Base-by-base conservation (phyloP, 1,284 basidiomycete species). In the Cystobasidium sp. region DNA sequence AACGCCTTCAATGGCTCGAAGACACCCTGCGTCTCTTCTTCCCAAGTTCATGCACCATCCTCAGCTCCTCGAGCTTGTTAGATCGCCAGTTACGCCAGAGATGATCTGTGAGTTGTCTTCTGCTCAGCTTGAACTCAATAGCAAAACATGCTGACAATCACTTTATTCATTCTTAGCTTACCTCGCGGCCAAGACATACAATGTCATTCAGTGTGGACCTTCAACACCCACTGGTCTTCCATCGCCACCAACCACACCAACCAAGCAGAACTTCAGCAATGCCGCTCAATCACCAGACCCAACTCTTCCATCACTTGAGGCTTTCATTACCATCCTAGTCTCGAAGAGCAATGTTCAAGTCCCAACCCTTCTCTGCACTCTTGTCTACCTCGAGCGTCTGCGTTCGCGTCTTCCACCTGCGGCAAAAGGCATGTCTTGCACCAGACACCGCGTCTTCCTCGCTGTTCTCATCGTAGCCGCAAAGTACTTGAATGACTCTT, bases 381-480 rank as follows among this genome's bases (percentile, higher is more conserved):
- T 98, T 81, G 87, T 98, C 79, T 98, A 96, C 85, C 89, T 98
- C 75, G 92, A 97, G 78, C 88, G 96, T 56, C 86, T 99, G 69
- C 88, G 90, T 68, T 83, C 86, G 61, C 91, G 91, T 80, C 85
- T 98, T 59, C 93, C 94, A 10, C 86, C 88, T 71, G 88, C 93
- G 83, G 83, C 93, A 61, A 94, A 92, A 86, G 95, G 95, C 90
- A 90, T 95, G 86, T 88, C 91, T 31, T 96, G 92, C 83, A 95
- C 95, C 6, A 88, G 93, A 66, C 95, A 97, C 83, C 91, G 96
- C 63, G 91, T 98, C 77, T 97, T 99, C 84, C 87, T 99, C 78
- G 95, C 96, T 49, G 90, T 92, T 0, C 89, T 98, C 80, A 98
- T 99, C 83, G 92, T 95, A 63, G 91, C 96, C 41, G 91, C 94